phyloP scores from a whole-genome alignment of 1,139 yeast species.

The Pichia sp. region DNA sequence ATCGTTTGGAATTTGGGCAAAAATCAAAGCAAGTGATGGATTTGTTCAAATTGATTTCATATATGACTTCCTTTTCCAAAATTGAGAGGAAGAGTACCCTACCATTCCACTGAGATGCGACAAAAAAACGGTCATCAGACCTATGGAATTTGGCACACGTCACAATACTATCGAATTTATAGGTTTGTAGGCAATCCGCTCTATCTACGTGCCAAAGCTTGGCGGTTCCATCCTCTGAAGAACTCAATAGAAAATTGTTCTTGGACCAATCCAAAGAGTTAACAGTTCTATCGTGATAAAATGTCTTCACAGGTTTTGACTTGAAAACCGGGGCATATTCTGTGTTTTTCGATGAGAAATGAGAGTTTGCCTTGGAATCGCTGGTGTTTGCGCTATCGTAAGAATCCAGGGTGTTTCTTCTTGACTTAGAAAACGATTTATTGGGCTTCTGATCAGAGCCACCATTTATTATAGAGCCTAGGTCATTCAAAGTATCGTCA shows the following conservation, averaged over 20 bases:
- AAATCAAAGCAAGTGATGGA: constrained; percentile 67
- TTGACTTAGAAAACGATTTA: constrained; percentile 3
- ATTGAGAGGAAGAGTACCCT: constrained; percentile 80
- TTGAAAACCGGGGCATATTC: constrained; percentile 75
- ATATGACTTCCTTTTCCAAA: constrained; percentile 62
- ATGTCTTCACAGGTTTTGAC: constrained; percentile 57
- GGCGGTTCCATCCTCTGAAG: constrained; percentile 84
- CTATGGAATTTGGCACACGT: constrained; percentile 83
- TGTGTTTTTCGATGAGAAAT: constrained; percentile 9
- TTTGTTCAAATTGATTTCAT: constrained; percentile 36
- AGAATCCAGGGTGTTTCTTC: constrained; percentile 12
- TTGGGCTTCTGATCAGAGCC: constrained; percentile 7
- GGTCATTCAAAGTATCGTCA: constrained; percentile 15
- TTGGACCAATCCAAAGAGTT: constrained; percentile 84
- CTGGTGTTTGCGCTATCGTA: not conserved
- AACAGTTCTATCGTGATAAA: constrained; percentile 62
- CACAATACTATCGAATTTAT: constrained; percentile 74
- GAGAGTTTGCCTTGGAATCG: not conserved
- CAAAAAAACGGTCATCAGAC: constrained; percentile 78
- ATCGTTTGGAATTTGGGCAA: constrained; percentile 62
- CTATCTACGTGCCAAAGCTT: constrained; percentile 82
- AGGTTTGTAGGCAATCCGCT: constrained; percentile 56
- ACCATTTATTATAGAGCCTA: constrained; percentile 15
- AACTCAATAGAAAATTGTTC: constrained; percentile 72
- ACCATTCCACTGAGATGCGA: constrained; percentile 80